Evolutionary conservation across 176 grass and related monocot genomes (phyloP).

Genomic region (Chrysopogon serrulatus): DNA sequence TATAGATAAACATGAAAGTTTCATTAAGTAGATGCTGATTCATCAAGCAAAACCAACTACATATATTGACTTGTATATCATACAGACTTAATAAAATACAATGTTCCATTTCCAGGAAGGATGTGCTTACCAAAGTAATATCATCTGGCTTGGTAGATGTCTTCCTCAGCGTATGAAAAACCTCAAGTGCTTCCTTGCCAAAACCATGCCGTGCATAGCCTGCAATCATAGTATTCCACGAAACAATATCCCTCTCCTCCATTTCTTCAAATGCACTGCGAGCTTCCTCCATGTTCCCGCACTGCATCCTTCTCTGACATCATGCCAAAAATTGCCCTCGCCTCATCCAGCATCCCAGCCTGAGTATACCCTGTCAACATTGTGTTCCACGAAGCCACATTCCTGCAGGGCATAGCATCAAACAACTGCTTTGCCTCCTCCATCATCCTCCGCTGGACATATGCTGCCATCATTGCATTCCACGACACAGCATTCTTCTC

Average conservation of each 20-base stretch:
- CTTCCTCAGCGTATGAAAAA: slow-evolving; percentile 65
- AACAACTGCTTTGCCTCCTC: slow-evolving; percentile 72
- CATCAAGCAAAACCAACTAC: background rate
- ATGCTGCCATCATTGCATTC: slow-evolving; percentile 91
- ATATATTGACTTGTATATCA: background rate
- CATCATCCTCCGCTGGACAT: slow-evolving; percentile 61
- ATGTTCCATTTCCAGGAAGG: background rate
- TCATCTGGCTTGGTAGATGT: slow-evolving; percentile 71
- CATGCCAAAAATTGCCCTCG: slow-evolving; percentile 51
- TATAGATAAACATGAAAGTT: background rate
- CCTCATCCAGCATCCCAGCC: slow-evolving; percentile 62
- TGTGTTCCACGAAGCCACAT: slow-evolving; percentile 77
- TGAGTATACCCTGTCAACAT: slow-evolving; percentile 88
- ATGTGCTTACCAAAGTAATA: slow-evolving; percentile 74
- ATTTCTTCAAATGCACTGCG: slow-evolving; percentile 74
- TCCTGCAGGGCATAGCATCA: slow-evolving; percentile 61
- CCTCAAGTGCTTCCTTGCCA: slow-evolving; percentile 57
- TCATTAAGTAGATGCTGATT: background rate
- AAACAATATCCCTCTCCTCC: slow-evolving; percentile 74
- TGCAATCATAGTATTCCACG: slow-evolving; percentile 94
- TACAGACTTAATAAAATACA: slow-evolving; percentile 1
- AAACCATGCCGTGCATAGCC: slow-evolving; percentile 85
- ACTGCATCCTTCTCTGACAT: slow-evolving; percentile 71
- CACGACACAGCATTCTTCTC: slow-evolving; percentile 72
- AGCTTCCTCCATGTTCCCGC: slow-evolving; percentile 71